Conservation (phyloP, 805 yeast genomes). For the Blastobotrys mokoenaii region DNA sequence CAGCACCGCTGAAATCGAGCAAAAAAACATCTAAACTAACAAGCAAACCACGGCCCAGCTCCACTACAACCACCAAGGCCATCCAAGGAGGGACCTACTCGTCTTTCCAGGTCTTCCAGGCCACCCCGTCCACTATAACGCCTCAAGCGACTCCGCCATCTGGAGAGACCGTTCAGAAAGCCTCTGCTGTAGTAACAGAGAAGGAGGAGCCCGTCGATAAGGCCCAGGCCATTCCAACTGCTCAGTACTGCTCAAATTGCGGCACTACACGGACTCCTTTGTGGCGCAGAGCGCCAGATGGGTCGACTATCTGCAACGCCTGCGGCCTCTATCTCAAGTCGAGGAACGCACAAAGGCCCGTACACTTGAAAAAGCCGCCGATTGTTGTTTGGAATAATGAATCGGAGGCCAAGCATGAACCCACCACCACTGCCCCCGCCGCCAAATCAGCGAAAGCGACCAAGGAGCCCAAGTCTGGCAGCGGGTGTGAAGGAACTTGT, state of each 20-base stretch:
- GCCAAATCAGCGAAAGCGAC: background rate
- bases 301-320: conserved; percentile 90
- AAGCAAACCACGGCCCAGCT: background rate
- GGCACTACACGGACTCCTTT: conserved; percentile 87
- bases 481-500: conserved; percentile 42
- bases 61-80: background rate
- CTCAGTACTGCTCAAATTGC: conserved; percentile 74
- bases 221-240: conserved; percentile 8
- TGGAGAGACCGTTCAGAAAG: background rate
- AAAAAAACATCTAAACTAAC: background rate
- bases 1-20: too few species aligned
- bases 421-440: background rate
- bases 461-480: background rate
- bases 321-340: conserved; percentile 75
- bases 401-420: background rate
- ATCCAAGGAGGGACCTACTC: conserved; percentile 1
- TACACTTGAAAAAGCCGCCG: conserved; percentile 38
- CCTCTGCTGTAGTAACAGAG: background rate
- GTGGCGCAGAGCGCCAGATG: conserved; percentile 91
- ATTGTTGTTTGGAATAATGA: background rate
- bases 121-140: background rate
- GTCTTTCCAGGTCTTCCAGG: conserved; percentile 5
- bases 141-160: background rate
- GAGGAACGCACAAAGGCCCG: conserved; percentile 58
- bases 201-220: background rate